Percentiles rank a stretch among this genome's conserved stretches.
Evolutionary conservation across 768 basidiomycete species (phyloP).

Genomic region (Lactarius evosmus): DNA sequence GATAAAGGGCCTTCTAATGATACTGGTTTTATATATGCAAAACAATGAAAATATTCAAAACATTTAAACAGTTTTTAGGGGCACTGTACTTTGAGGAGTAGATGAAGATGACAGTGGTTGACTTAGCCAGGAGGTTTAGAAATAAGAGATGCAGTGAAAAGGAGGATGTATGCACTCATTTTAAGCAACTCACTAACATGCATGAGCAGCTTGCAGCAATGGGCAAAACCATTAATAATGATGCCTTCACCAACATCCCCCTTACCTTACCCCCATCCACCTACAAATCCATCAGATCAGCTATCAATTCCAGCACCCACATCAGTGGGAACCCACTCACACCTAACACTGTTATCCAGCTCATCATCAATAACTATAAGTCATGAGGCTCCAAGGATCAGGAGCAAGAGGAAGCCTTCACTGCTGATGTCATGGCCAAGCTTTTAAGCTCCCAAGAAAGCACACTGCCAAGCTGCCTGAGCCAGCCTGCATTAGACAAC

Average conservation of each 20-base stretch:
- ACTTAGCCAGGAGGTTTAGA: background rate
- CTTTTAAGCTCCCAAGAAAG: too few relatives aligned
- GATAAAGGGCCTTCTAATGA: too few relatives aligned
- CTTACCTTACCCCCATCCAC: conserved; percentile 19
- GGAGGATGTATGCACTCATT: conserved; percentile 12
- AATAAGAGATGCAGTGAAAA: background rate
- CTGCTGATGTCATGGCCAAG: too few relatives aligned
- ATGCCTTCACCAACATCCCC: conserved; percentile 19
- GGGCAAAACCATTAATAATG: conserved; percentile 16
- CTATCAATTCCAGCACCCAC: background rate
- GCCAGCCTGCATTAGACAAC: too few relatives aligned
- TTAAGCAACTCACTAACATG: conserved; percentile 23
- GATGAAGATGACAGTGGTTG: background rate
- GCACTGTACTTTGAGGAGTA: background rate
- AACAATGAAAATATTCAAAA: too few relatives aligned
- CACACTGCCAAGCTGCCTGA: background rate
- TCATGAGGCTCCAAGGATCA: background rate
- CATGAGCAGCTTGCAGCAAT: conserved; percentile 23
- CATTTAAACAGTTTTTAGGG: too few relatives aligned
- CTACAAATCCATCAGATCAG: conserved; percentile 12
- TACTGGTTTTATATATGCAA: too few relatives aligned
- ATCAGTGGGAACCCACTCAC: background rate
- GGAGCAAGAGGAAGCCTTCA: conserved; percentile 5
- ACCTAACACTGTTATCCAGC: conserved; percentile 7
- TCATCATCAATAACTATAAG: conserved; percentile 12